Evolutionary conservation across 805 yeast species (phyloP).

Genomic region (Candida suzukii): DNA sequence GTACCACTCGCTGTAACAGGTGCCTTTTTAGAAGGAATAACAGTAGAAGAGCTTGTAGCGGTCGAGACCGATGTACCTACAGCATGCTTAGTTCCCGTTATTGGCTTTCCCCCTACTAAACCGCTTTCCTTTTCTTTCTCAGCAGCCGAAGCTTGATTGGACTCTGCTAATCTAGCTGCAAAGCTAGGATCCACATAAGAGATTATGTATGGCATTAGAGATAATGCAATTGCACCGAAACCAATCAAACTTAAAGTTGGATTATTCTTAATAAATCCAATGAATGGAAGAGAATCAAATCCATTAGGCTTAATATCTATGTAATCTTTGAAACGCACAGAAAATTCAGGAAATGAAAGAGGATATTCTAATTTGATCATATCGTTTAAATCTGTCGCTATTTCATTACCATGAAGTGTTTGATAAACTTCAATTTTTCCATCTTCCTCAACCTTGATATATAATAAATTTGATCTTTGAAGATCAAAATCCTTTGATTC

Average conservation of each 20-base stretch:
- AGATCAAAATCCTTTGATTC: constrained; percentile 15
- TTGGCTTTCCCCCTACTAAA: no score
- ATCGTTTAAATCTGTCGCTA: neutral
- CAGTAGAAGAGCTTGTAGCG: no score
- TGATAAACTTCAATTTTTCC: neutral
- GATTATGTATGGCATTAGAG: constrained; percentile 16
- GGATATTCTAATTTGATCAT: neutral
- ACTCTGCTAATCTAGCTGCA: constrained; percentile 14
- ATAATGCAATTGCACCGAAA: constrained; percentile 5
- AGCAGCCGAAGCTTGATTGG: neutral
- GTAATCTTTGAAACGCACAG: constrained; percentile 1
- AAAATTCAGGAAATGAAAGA: neutral
- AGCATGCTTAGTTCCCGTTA: no score
- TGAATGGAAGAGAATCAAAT: constrained; percentile 13
- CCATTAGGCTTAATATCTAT: neutral
- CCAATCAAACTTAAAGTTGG: constrained; percentile 11
- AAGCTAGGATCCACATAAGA: constrained; percentile 21
- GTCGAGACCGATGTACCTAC: neutral
- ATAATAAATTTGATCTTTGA: constrained; percentile 6
- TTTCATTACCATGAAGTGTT: neutral
- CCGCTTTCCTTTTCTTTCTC: no score
- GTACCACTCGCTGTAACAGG: no score
- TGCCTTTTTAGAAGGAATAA: no score
- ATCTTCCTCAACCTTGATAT: constrained; percentile 5
- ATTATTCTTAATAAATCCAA: constrained; percentile 10